phyloP scores from a whole-genome alignment of 2,329 filamentous ascomycete species.

The Fusarium sp. region DNA sequence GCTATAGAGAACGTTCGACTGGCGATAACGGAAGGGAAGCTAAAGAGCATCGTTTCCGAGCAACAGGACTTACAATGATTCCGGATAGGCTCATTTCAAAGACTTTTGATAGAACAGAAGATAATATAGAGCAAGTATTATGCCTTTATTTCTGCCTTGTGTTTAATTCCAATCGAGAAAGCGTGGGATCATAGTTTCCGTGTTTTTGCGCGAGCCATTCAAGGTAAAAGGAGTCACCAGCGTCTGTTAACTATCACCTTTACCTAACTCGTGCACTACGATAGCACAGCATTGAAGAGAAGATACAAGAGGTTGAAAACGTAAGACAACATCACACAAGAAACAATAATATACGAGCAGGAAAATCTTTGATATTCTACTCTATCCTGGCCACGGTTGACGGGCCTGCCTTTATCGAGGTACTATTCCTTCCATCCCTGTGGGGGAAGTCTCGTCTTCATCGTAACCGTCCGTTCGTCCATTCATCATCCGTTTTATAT shows the following conservation, averaged over 20 bases:
- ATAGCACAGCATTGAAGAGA: neutral
- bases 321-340: slow-evolving; percentile 5
- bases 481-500: slow-evolving; percentile 48
- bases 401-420: slow-evolving; percentile 51
- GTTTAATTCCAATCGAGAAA: too few species aligned
- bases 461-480: slow-evolving; percentile 37
- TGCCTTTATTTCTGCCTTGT: neutral
- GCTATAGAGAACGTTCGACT: slow-evolving; percentile 76
- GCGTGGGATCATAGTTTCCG: too few species aligned
- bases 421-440: slow-evolving; percentile 41
- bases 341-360: slow-evolving; percentile 17
- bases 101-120: neutral
- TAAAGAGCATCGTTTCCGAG: slow-evolving; percentile 80
- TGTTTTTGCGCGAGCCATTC: too few species aligned
- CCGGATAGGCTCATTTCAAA: neutral
- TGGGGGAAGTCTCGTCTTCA: slow-evolving; percentile 36
- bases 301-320: neutral
- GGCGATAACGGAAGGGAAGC: slow-evolving; percentile 70
- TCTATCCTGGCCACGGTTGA: slow-evolving; percentile 59
- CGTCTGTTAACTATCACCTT: too few species aligned
- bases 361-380: slow-evolving; percentile 44
- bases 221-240: too few species aligned
- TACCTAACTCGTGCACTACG: neutral
- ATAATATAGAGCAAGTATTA: neutral
- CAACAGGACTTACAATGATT: slow-evolving; percentile 59